Conservation (phyloP, 225 moss, liverwort and hornwort species). For the Pleurozium schreberi region DNA sequence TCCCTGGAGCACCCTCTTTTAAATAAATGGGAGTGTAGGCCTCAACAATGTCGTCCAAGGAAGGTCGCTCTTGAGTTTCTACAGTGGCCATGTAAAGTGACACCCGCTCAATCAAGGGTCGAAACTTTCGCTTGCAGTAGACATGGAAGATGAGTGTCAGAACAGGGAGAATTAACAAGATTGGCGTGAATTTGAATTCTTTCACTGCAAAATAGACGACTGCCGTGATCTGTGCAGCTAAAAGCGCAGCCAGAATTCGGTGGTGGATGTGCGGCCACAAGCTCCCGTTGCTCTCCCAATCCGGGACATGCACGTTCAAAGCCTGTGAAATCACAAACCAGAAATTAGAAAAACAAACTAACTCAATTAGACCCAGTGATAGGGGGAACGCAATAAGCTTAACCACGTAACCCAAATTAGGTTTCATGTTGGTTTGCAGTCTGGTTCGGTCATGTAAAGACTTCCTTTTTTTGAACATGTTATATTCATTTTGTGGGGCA, state of each 20-base stretch:
- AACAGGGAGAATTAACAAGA: constrained; percentile 41
- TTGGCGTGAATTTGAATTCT: constrained; percentile 32
- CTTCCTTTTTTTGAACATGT: background rate
- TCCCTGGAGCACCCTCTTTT: constrained; percentile 19
- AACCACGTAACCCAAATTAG: background rate
- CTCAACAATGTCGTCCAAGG: constrained; percentile 28
- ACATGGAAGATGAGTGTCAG: constrained; percentile 28
- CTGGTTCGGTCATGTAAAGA: background rate
- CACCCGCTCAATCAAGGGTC: constrained; percentile 42
- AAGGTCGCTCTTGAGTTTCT: constrained; percentile 29
- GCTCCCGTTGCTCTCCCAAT: constrained; percentile 71
- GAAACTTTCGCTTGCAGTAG: constrained; percentile 20
- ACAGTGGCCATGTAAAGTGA: constrained; percentile 41
- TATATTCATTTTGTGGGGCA: background rate
- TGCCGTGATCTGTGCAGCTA: constrained; percentile 58
- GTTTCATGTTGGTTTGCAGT: background rate
- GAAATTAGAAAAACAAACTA: background rate
- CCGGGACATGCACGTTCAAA: constrained; percentile 63
- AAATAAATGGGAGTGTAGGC: constrained; percentile 65
- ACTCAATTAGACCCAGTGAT: background rate
- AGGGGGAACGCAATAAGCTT: too few species aligned
- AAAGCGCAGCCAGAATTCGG: constrained; percentile 49
- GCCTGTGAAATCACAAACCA: constrained; percentile 28
- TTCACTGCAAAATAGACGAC: constrained; percentile 64
- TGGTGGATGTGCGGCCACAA: constrained; percentile 84